Conservation (phyloP, 257 asterid genomes). For the Lantana camara region DNA sequence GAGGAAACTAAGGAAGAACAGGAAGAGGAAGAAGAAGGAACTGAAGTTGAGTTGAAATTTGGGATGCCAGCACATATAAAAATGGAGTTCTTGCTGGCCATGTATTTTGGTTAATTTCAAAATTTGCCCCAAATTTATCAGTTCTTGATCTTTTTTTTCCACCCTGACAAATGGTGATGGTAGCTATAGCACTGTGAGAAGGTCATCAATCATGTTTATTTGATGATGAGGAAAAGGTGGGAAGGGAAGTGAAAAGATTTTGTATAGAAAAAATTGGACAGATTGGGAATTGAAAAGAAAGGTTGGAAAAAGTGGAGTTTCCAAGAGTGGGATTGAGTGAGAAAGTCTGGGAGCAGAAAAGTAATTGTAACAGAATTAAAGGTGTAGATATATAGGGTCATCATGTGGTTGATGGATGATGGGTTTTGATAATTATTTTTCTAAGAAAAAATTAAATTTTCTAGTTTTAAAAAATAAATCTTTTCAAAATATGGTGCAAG, state of each 20-base stretch:
- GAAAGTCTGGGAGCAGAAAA: conserved; percentile 22
- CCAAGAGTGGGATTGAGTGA: conserved; percentile 26
- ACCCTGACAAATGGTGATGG: conserved; percentile 38
- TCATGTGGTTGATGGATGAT: conserved; percentile 2
- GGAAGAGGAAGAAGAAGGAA: neutral
- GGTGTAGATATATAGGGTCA: conserved; percentile 11
- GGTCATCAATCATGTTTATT: conserved; percentile 40
- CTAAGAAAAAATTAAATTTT: too few species aligned
- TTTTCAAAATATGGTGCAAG: too few species aligned
- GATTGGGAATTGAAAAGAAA: conserved; percentile 19
- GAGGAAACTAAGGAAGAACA: conserved; percentile 12
- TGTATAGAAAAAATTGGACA: conserved; percentile 9
- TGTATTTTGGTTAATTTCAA: neutral
- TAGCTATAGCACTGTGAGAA: conserved; percentile 35
- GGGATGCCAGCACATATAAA: conserved; percentile 26
- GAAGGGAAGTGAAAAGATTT: conserved; percentile 13
- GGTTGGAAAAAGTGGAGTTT: conserved; percentile 2
- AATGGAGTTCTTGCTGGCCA: conserved; percentile 32
- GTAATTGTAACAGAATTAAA: conserved; percentile 31
- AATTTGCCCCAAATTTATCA: conserved; percentile 6
- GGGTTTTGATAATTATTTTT: neutral
- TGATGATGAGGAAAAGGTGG: conserved; percentile 29
- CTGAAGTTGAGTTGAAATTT: conserved; percentile 1
- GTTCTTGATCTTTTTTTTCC: too few species aligned
- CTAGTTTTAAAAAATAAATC: too few species aligned